Conservation (phyloP, 345 rosid species). For the Aegle marmelos region DNA sequence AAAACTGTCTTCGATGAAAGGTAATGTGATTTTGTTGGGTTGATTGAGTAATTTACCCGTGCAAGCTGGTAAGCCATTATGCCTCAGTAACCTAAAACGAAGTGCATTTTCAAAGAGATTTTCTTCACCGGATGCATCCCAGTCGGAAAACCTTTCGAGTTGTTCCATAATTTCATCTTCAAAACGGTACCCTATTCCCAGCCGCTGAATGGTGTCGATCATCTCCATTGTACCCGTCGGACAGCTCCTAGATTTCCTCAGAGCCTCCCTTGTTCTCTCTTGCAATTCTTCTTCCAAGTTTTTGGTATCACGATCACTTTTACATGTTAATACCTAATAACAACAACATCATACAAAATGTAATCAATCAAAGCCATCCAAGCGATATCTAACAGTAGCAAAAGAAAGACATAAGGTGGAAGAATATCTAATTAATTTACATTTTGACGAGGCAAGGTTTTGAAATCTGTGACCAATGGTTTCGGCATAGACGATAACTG, state of each 20-base stretch:
- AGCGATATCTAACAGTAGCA: background rate
- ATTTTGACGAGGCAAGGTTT: background rate
- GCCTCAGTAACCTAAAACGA: conserved; percentile 26
- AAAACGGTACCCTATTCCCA: conserved; percentile 21
- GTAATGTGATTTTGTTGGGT: too few relatives aligned
- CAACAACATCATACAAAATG: background rate
- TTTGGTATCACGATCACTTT: background rate
- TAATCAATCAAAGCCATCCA: background rate
- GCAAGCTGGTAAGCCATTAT: conserved; percentile 6
- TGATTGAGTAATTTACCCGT: conserved; percentile 7
- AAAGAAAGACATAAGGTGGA: background rate
- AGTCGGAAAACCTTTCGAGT: background rate
- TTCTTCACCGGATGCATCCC: background rate
- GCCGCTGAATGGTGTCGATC: conserved; percentile 22
- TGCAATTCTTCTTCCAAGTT: conserved; percentile 19
- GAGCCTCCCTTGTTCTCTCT: conserved; percentile 4
- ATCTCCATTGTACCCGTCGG: conserved; percentile 10
- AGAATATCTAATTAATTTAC: background rate
- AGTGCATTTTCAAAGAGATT: conserved; percentile 19
- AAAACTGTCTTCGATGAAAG: background rate
- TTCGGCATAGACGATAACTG: background rate
- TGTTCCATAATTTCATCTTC: conserved; percentile 11
- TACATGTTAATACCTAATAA: background rate
- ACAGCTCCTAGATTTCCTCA: background rate
- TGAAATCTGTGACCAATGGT: background rate